Conservation (phyloP, 2,329 filamentous ascomycete genomes). For the Pseudopyricularia javanii region DNA sequence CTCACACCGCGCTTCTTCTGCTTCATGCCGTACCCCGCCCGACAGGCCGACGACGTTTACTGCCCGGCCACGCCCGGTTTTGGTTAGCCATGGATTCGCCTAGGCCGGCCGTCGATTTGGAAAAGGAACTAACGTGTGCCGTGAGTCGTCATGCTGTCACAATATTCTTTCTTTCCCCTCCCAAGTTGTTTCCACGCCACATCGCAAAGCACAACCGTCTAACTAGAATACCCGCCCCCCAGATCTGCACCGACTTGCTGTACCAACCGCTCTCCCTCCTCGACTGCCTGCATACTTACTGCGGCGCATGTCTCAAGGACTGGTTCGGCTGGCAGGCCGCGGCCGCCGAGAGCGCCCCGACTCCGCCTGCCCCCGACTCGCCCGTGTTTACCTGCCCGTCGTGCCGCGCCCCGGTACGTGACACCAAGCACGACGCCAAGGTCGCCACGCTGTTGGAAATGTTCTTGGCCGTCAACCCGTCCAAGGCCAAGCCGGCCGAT, state of each 20-base stretch:
- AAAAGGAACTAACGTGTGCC: slow-evolving; percentile 90
- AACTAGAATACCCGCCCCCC: slow-evolving; percentile 1
- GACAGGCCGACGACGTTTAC: neutral
- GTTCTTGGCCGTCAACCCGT: slow-evolving; percentile 69
- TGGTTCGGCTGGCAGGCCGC: slow-evolving; percentile 81
- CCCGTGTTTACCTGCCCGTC: slow-evolving; percentile 75
- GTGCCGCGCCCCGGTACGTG: slow-evolving; percentile 77
- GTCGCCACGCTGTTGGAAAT: slow-evolving; percentile 85
- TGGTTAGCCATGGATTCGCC: slow-evolving; percentile 31
- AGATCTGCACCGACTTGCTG: slow-evolving; percentile 96
- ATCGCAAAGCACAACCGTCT: neutral
- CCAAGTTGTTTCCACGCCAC: neutral
- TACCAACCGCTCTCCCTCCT: slow-evolving; percentile 85
- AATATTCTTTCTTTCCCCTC: slow-evolving; percentile 3
- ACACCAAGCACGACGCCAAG: slow-evolving; percentile 80
- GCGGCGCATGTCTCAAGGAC: slow-evolving; percentile 86
- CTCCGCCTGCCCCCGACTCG: slow-evolving; percentile 33
- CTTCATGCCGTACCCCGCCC: neutral
- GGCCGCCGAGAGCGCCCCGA: slow-evolving; percentile 37
- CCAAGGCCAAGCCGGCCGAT: slow-evolving; percentile 51
- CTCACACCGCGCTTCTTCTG: neutral
- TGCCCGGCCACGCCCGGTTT: neutral
- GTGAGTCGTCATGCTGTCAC: slow-evolving; percentile 40
- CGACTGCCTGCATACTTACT: slow-evolving; percentile 92
- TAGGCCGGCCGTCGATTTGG: slow-evolving; percentile 54